These are phyloP conservation scores for Filosporella fistucella DNA, from an alignment of 495 filamentous ascomycete species.

Conservation along the genomic window DNA sequence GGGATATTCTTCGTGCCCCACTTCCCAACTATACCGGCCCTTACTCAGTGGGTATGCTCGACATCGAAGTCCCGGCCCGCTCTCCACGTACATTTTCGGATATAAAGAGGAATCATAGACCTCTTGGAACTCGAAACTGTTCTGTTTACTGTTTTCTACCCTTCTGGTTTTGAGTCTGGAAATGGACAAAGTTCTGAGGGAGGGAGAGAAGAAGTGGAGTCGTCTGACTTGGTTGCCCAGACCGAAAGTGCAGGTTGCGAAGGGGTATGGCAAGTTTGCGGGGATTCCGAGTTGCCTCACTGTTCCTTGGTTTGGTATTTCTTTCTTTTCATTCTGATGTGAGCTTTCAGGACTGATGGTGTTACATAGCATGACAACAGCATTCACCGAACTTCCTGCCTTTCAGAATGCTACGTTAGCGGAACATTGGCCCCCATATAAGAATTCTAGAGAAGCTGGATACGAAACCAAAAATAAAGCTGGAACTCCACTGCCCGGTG, in stretches of 20 bases:
- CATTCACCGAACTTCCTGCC: slow-evolving; percentile 54
- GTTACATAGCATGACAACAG: slow-evolving; percentile 32
- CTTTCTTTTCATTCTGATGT: not conserved
- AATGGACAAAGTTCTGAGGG: slow-evolving; percentile 17
- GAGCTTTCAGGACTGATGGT: not conserved
- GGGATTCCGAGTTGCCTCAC: slow-evolving; percentile 35
- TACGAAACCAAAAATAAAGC: slow-evolving; percentile 8
- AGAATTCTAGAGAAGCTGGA: slow-evolving; percentile 16
- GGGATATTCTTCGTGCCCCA: slow-evolving; percentile 36
- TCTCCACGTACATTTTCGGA: slow-evolving; percentile 34
- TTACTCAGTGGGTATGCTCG: slow-evolving; percentile 58
- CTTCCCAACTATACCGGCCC: slow-evolving; percentile 61
- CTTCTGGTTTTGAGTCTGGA: slow-evolving; percentile 35
- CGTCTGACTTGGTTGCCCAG: slow-evolving; percentile 50
- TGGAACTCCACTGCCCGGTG: slow-evolving; percentile 22
- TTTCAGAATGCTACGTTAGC: slow-evolving; percentile 45
- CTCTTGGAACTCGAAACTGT: slow-evolving; percentile 51
- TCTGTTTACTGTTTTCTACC: slow-evolving; percentile 64
- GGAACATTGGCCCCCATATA: slow-evolving; percentile 19
- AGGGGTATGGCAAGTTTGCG: slow-evolving; percentile 50
- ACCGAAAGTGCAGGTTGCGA: slow-evolving; percentile 40
- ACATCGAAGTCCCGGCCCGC: slow-evolving; percentile 58
- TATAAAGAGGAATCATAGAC: slow-evolving; percentile 35
- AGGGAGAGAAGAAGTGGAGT: slow-evolving; percentile 30
- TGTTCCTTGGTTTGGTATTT: slow-evolving; percentile 35